Evolutionary conservation across 164 flowering plant species (phyloP).

Genomic region (Aristolochia contorta): DNA sequence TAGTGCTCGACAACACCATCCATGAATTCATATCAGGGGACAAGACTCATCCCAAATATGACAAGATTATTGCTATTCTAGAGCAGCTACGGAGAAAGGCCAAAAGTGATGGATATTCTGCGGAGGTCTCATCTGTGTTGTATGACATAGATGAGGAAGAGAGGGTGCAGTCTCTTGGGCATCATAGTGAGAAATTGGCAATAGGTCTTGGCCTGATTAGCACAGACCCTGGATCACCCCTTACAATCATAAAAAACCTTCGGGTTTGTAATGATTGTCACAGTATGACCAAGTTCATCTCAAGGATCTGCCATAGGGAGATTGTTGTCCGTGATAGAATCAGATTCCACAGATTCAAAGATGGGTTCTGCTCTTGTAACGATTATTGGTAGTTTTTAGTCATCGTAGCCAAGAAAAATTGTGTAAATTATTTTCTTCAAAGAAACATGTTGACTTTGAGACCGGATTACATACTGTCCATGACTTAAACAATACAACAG

Average conservation of each 20-base stretch:
- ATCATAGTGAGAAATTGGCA: slow-evolving; percentile 23
- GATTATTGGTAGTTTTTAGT: slow-evolving; percentile 23
- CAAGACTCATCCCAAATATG: slow-evolving; percentile 17
- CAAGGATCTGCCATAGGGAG: slow-evolving; percentile 21
- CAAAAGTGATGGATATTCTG: slow-evolving; percentile 11
- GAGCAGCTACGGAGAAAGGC: slow-evolving; percentile 15
- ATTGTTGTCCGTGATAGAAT: slow-evolving; percentile 24
- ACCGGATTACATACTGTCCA: no score
- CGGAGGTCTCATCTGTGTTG: slow-evolving; percentile 12
- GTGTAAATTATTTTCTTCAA: not conserved
- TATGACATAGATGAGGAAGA: slow-evolving; percentile 23
- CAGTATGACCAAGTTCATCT: slow-evolving; percentile 17
- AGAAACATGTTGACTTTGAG: not conserved
- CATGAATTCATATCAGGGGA: slow-evolving; percentile 29
- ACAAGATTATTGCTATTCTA: slow-evolving; percentile 11
- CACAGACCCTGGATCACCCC: slow-evolving; percentile 10
- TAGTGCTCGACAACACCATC: slow-evolving; percentile 16
- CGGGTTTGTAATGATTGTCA: slow-evolving; percentile 26
- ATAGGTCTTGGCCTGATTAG: slow-evolving; percentile 19
- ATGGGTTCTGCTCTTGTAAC: slow-evolving; percentile 21
- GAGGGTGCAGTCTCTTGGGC: slow-evolving; percentile 19
- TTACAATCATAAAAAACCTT: slow-evolving; percentile 22
- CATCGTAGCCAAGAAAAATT: not conserved
- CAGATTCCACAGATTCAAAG: slow-evolving; percentile 27
- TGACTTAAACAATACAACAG: no score